Evolutionary conservation across 2,329 filamentous ascomycete species (phyloP).

Genomic region (Domatiomyces globalis): DNA sequence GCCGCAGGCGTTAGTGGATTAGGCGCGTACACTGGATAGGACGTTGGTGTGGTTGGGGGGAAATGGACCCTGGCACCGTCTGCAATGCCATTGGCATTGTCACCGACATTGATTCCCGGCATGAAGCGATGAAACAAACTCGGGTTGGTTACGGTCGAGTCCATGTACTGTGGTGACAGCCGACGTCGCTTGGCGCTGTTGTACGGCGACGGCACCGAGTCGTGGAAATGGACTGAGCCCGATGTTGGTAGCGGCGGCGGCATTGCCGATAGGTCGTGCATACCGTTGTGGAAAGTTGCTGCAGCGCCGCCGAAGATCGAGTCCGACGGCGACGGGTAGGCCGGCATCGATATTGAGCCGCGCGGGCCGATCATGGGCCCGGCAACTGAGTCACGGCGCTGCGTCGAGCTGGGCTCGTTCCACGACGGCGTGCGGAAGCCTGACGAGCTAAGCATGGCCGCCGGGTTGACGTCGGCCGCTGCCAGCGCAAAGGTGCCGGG

Average conservation of each 20-base stretch:
- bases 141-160: conserved; percentile 12
- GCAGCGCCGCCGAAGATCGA: conserved; percentile 7
- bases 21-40: conserved; percentile 5
- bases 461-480: conserved; percentile 6
- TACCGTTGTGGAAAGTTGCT: conserved; percentile 5
- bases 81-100: conserved; percentile 8
- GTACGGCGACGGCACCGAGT: conserved; percentile 14
- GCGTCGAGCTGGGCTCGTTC: not conserved
- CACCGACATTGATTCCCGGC: too few species aligned
- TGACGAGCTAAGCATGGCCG: conserved; percentile 4
- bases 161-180: conserved; percentile 14
- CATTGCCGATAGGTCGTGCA: conserved; percentile 13
- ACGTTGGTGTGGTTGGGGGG: conserved; percentile 13
- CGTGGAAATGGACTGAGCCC: conserved; percentile 12
- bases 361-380: not conserved
- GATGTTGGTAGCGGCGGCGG: conserved; percentile 17
- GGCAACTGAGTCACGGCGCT: not conserved
- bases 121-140: not conserved
- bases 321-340: conserved; percentile 17
- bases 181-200: conserved; percentile 16
- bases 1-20: conserved; percentile 31
- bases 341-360: not conserved
- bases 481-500: conserved; percentile 1
- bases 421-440: not conserved
- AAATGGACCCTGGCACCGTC: conserved; percentile 13